Base-by-base conservation (phyloP, 1,139 yeast species). In the Geotrichum fermentans region DNA sequence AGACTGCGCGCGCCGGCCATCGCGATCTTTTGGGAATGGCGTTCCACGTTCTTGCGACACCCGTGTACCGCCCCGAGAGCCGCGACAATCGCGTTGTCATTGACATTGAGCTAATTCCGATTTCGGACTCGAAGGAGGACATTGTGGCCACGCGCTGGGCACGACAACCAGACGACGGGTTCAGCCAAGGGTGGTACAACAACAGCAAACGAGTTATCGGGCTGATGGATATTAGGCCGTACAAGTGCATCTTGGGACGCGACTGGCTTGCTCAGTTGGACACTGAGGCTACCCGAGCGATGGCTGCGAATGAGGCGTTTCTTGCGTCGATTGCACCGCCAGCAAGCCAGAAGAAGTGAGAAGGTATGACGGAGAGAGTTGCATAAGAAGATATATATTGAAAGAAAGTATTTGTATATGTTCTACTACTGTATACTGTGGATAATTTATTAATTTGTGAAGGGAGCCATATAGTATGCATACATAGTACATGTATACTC, bases 211-310 rank as follows among this genome's bases (percentile, higher is more conserved):
- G 17, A 2, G 16, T 22, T 7, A 22, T 45, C 20, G 29, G n/a
- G 2, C 22, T 49, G 7, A 41, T 33, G 35, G 50, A 49, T 32
- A 45, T 49, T 11, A 16, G 26, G 22, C 52, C 52, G 8, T 37
- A 41, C 20, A 35, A 43, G 18, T 49, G 52, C 37, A 45, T 50
- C 22, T 37, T 50, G 18, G 52, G 52, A 5, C 33, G 40, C 7
- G 52, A 50, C 26, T 50, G 52, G 52, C 40, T 50, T n/a, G 24
- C 28, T 10, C 38, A 18, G 14, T 33, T 49, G 17, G 21, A 28
- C 26, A 18, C 3, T 2, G 32, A 22, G 24, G 21, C 24, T 17
- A 17, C 6, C 28, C 6, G 10, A 10, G 28, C 28, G 10, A 24
- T 10, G 28, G 8, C 10, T 24, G 28, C 10, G 28, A 24, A 24